Percentiles rank a stretch among this genome's conserved stretches.
phyloP scores from a whole-genome alignment of 1,284 basidiomycete species.

The Heterobasidion annosum region DNA sequence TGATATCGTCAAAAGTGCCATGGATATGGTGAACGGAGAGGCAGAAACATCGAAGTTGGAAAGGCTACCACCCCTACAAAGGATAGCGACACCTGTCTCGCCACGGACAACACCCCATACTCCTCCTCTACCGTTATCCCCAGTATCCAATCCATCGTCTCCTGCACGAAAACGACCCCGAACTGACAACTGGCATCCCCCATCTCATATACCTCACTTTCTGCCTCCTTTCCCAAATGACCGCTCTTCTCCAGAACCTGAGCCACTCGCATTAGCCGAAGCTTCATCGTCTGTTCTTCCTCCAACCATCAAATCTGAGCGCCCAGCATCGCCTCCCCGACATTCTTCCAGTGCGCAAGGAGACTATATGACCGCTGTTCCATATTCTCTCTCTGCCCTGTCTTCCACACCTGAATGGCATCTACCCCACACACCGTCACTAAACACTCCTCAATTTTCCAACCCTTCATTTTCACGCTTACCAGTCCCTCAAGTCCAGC shows the following conservation, averaged over 20 bases:
- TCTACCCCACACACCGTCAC: slow-evolving; percentile 34
- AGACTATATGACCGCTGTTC: slow-evolving; percentile 60
- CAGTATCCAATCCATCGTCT: slow-evolving; percentile 48
- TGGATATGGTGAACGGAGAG: background rate
- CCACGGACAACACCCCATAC: slow-evolving; percentile 27
- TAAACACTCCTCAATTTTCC: slow-evolving; percentile 17
- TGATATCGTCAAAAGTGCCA: slow-evolving; percentile 2
- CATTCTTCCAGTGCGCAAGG: slow-evolving; percentile 38
- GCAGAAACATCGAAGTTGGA: background rate
- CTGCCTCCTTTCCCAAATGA: slow-evolving; percentile 57
- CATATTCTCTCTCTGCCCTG: slow-evolving; percentile 61
- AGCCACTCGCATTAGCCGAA: slow-evolving; percentile 20
- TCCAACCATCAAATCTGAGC: slow-evolving; percentile 19
- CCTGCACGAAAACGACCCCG: slow-evolving; percentile 46
- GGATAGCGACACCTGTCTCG: slow-evolving; percentile 13
- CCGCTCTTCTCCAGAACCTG: slow-evolving; percentile 18
- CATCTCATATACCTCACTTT: slow-evolving; percentile 53
- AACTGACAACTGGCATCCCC: slow-evolving; percentile 46
- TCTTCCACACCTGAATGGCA: slow-evolving; percentile 56
- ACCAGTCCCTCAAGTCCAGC: slow-evolving; percentile 44
- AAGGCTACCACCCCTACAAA: slow-evolving; percentile 1
- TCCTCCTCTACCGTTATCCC: slow-evolving; percentile 42
- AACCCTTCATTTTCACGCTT: slow-evolving; percentile 17
- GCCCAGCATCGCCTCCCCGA: slow-evolving; percentile 21
- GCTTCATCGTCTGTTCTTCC: slow-evolving; percentile 14